Percentiles rank a stretch among this genome's conserved stretches.
Conservation (phyloP, 202 grass and related monocot genomes). For the Brachypodium distachyon region DNA sequence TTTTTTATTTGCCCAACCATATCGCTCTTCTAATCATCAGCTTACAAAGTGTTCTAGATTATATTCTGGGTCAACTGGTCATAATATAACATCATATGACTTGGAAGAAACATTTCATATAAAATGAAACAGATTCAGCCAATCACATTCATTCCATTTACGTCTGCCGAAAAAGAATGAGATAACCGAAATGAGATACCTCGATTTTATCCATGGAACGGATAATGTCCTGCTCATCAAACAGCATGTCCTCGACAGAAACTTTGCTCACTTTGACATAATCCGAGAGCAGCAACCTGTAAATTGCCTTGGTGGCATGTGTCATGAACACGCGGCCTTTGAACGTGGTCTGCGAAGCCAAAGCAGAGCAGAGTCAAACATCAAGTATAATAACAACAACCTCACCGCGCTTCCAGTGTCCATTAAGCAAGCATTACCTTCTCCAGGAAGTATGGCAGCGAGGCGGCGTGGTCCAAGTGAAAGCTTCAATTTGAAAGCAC, state of each 20-base stretch:
- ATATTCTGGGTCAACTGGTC: not conserved
- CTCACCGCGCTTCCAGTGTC: not conserved
- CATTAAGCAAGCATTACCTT: constrained; percentile 46
- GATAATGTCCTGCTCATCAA: constrained; percentile 76
- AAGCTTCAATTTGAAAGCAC: constrained; percentile 36
- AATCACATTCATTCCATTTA: not conserved
- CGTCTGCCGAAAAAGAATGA: not conserved
- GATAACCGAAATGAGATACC: not conserved
- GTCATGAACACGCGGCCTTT: constrained; percentile 96
- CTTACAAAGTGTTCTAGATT: not conserved
- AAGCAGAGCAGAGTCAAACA: not conserved
- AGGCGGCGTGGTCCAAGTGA: constrained; percentile 97
- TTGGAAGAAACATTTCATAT: not conserved
- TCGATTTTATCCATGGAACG: constrained; percentile 94
- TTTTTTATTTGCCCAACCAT: not conserved
- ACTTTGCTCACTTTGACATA: constrained; percentile 99
- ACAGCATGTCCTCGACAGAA: constrained; percentile 91
- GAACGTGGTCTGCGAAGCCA: constrained; percentile 70
- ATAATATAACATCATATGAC: not conserved
- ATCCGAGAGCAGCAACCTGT: constrained; percentile 71
- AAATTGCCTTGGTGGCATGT: constrained; percentile 95
- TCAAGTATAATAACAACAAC: not conserved
- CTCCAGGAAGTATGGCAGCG: constrained; percentile 86
- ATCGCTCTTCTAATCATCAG: not conserved
- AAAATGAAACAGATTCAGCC: not conserved